Evolutionary conservation across 108 stramenopile genomes (phyloP).

Genomic region (Fistulifera solaris): DNA sequence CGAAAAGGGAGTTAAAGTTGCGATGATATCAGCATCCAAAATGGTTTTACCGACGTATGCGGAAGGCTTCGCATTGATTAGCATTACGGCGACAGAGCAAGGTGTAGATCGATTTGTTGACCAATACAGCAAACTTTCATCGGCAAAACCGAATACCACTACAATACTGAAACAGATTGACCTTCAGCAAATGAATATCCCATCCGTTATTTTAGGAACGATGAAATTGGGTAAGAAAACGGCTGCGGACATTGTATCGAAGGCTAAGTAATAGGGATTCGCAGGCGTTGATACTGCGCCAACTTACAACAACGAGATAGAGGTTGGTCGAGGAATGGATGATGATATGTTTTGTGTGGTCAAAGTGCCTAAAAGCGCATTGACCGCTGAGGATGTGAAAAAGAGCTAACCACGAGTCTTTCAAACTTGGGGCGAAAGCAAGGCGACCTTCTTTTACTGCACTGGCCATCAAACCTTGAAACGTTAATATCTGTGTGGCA

Average conservation of each 20-base stretch:
- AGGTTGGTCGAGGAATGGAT: constrained; percentile 35
- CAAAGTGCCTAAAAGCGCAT: constrained; percentile 69
- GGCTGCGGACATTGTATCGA: constrained; percentile 21
- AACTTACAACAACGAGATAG: constrained; percentile 68
- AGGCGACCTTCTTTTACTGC: constrained; percentile 62
- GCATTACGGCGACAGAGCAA: constrained; percentile 1
- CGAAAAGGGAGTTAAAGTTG: constrained; percentile 37
- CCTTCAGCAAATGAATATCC: constrained; percentile 16
- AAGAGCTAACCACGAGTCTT: constrained; percentile 39
- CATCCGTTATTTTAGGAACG: constrained; percentile 55
- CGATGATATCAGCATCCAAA: constrained; percentile 30
- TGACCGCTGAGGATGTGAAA: constrained; percentile 39
- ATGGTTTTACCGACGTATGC: constrained; percentile 41
- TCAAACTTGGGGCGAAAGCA: constrained; percentile 17
- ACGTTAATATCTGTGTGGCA: constrained; percentile 18
- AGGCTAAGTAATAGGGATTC: constrained; percentile 32
- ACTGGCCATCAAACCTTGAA: constrained; percentile 66
- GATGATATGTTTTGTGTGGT: constrained; percentile 31
- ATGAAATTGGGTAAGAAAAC: constrained; percentile 40
- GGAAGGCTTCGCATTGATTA: constrained; percentile 38
- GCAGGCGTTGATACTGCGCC: constrained; percentile 70
- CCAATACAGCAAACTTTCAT: constrained; percentile 12
- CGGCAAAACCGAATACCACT: neutral
- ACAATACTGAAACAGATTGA: neutral
- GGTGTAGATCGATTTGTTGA: constrained; percentile 9